Evolutionary conservation across 345 rosid genomes (phyloP).

Genomic region (Passiflora organensis): DNA sequence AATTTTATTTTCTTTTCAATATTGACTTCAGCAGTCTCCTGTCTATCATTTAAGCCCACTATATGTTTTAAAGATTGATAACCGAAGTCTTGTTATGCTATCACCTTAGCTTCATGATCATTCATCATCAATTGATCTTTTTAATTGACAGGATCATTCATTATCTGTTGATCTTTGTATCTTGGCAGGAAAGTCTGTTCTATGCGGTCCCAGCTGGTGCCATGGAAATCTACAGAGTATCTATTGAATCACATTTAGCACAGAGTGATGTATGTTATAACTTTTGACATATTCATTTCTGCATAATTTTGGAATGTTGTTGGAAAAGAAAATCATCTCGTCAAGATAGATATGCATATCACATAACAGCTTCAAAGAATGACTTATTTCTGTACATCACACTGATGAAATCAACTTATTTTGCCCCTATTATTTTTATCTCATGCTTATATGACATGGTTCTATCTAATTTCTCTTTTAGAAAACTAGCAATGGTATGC

Average conservation of each 20-base stretch:
- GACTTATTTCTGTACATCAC: too few relatives aligned
- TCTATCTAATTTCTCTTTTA: constrained; percentile 18
- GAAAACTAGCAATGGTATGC: constrained; percentile 70
- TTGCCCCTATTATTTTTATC: neutral
- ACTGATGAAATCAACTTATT: too few relatives aligned
- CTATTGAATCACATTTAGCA: constrained; percentile 67
- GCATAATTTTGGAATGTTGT: too few relatives aligned
- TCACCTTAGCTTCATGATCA: too few relatives aligned
- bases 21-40: constrained; percentile 3
- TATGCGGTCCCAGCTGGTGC: constrained; percentile 86
- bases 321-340: too few relatives aligned
- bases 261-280: constrained; percentile 44
- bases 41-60: neutral
- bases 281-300: too few relatives aligned
- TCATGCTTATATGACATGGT: constrained; percentile 11
- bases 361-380: neutral
- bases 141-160: constrained; percentile 1
- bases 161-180: constrained; percentile 17
- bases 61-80: neutral
- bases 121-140: constrained; percentile 1
- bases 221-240: constrained; percentile 64
- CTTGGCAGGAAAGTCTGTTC: constrained; percentile 85
- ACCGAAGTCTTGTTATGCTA: too few relatives aligned
- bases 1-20: constrained; percentile 1
- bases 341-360: too few relatives aligned